phyloP scores from a whole-genome alignment of 805 yeast genomes.

The Wickerhamomyces ciferrii region DNA sequence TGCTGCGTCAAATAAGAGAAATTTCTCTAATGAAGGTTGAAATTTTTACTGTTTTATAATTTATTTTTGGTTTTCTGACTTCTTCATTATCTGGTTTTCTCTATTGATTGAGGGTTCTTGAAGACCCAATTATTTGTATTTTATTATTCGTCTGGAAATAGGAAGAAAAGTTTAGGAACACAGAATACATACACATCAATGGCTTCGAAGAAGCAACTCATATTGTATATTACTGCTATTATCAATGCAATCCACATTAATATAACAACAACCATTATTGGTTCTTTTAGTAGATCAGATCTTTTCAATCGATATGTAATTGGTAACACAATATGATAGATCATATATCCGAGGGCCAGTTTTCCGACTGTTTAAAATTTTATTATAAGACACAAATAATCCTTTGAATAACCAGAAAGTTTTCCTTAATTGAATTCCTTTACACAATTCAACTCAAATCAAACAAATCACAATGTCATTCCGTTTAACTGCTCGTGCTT shows the following conservation, averaged over 20 bases:
- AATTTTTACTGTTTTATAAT: no score
- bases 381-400: no score
- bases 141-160: background rate
- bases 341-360: no score
- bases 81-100: background rate
- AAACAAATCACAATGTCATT: conserved; percentile 13
- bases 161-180: background rate
- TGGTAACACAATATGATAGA: no score
- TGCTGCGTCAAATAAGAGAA: background rate
- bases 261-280: no score
- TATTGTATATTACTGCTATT: background rate
- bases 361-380: no score
- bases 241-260: no score
- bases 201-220: background rate
- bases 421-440: background rate
- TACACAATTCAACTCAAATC: background rate
- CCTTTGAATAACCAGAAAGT: no score
- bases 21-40: no score
- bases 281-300: no score
- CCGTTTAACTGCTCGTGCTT: conserved; percentile 21
- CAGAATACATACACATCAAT: background rate
- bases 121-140: background rate
- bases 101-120: background rate
- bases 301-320: no score
- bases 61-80: no score